Evolutionary conservation across 2,329 filamentous ascomycete genomes (phyloP), one percentile per base, ranked within the genome.

Genomic region (Ophiostoma piceae): DNA sequence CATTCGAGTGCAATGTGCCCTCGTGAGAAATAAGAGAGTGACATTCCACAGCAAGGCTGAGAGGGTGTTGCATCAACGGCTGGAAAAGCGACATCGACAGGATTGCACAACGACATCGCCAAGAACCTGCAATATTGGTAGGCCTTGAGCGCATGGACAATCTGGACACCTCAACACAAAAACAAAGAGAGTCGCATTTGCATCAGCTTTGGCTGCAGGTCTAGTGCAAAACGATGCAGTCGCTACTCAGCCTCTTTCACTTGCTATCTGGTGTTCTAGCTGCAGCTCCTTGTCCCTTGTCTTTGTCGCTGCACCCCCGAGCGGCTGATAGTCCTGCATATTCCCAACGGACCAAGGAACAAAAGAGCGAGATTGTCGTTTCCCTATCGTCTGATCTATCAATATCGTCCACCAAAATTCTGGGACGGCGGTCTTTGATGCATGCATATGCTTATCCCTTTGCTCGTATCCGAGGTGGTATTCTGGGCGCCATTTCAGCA

Each of bases 251-350:
- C 51, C 51, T 57, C 51, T 8, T 57, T 57, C n/a, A 14, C 14
- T 57, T 57, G 43, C 43, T 47, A 47, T 47, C 43, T 35, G 8
- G 35, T 35, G 35, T 35, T 35, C 35, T 47, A 47, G 43, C 43
- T 57, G 51, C 51, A 57, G 9, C 51, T 57, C 7, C 51, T 12
- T 9, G 9, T 22, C 4, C 32, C n/a, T 26, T 57, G 7, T 57
- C 51, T 57, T 57, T 51, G 51, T 57, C 51, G 51, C 22, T 29
- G 51, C 19, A 29, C 51, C n/a, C 26, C 57, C 26, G 57, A 32
- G 57, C 57, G 57, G 57, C 57, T 62, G 57, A 62, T 19, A 62
- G 57, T 32, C 26, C 26, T 62, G 26, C 57, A 29, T 62, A 16
- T 26, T 32, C 57, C 26, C 57, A 62, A 32, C 35, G 8, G 35